Percentiles rank a stretch among this genome's conserved stretches.
These are phyloP conservation scores for Leptomonas pyrrhocoris DNA, from an alignment of 208 protist species.

Conservation along the genomic window DNA sequence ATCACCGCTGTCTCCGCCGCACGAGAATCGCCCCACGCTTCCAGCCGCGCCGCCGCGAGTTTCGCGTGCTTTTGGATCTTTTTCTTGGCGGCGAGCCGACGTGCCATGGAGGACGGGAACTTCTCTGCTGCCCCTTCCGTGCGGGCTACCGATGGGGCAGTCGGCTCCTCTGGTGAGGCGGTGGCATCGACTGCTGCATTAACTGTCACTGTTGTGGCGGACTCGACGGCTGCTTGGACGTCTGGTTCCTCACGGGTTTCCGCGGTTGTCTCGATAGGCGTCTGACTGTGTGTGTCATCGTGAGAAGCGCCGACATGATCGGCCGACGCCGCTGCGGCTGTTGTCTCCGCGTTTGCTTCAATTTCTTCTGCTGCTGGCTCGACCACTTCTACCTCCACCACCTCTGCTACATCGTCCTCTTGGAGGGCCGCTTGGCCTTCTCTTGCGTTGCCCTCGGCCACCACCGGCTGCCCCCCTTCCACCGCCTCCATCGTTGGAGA, in stretches of 20 bases:
- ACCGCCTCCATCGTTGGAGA: not conserved
- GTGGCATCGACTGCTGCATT: too few relatives aligned
- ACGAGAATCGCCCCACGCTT: not conserved
- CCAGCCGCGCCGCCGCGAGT: conserved; percentile 33
- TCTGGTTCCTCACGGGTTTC: not conserved
- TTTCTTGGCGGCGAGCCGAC: conserved; percentile 39
- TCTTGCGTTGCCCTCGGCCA: not conserved
- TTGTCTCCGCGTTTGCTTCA: conserved; percentile 16
- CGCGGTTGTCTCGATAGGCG: not conserved
- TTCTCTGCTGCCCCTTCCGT: not conserved
- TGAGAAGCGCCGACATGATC: too few relatives aligned
- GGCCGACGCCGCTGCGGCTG: not conserved
- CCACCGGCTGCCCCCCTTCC: not conserved
- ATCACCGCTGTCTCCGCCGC: conserved; percentile 8
- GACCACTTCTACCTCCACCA: conserved; percentile 10
- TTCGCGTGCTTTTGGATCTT: conserved; percentile 52
- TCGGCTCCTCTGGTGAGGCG: not conserved
- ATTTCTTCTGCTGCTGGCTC: conserved; percentile 20
- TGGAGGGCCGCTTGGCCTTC: not conserved
- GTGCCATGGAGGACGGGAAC: conserved; percentile 11
- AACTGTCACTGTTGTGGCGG: not conserved
- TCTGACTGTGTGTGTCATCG: too few relatives aligned
- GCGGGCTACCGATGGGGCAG: not conserved
- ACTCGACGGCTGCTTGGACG: too few relatives aligned
- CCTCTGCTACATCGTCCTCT: conserved; percentile 11